Evolutionary conservation across 2,329 filamentous ascomycete genomes (phyloP).

Genomic region (Aspergillus brunneoviolaceus): DNA sequence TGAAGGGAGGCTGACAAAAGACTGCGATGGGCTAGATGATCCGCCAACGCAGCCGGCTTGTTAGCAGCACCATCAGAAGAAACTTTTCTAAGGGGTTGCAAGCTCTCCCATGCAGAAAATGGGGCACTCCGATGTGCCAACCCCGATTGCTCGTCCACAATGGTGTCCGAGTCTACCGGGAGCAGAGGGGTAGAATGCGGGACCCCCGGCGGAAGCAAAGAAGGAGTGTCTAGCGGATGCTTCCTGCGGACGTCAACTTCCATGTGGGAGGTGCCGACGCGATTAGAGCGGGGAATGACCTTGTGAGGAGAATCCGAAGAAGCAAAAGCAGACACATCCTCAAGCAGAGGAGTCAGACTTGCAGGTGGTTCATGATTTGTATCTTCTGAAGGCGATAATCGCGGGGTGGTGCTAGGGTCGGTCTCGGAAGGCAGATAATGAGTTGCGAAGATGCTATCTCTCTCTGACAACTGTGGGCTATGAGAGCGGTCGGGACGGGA

Average conservation of each 20-base stretch:
- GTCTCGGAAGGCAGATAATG: constrained; percentile 57
- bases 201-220: constrained; percentile 26
- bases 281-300: constrained; percentile 29
- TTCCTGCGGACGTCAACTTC: constrained; percentile 39
- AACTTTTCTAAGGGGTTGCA: constrained; percentile 23
- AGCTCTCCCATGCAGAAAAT: constrained; percentile 17
- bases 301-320: constrained; percentile 27
- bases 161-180: constrained; percentile 27
- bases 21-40: constrained; percentile 23
- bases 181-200: constrained; percentile 26
- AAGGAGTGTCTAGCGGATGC: constrained; percentile 29
- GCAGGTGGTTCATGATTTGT: constrained; percentile 32
- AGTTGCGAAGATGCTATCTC: constrained; percentile 64
- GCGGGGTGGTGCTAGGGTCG: constrained; percentile 40
- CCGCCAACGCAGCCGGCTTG: constrained; percentile 19
- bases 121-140: constrained; percentile 20
- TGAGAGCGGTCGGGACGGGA: constrained; percentile 28
- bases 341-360: constrained; percentile 31
- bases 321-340: constrained; percentile 33
- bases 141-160: constrained; percentile 24
- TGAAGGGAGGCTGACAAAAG: constrained; percentile 30
- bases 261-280: constrained; percentile 35
- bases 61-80: constrained; percentile 27
- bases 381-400: constrained; percentile 33
- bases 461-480: constrained; percentile 57